Conservation (phyloP, 352 stramenopile genomes). For the Saprolegnia diclina region DNA sequence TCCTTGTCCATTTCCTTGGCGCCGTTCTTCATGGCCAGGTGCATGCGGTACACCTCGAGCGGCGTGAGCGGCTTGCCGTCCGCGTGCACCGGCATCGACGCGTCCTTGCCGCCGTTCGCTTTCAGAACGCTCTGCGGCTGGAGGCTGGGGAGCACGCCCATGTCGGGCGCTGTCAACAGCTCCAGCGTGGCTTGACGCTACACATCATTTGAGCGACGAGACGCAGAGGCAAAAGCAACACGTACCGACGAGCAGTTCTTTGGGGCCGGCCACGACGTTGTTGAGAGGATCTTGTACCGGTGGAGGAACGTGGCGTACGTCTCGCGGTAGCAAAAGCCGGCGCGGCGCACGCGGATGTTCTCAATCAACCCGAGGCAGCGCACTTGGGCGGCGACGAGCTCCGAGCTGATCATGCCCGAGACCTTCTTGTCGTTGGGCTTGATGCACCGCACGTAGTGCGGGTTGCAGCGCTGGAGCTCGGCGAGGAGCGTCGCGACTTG, state of each 20-base stretch:
- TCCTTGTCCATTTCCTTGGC: not conserved
- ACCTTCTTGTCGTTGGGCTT: slow-evolving; percentile 29
- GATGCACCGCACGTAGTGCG: slow-evolving; percentile 29
- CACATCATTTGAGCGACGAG: slow-evolving; percentile 2
- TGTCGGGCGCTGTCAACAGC: slow-evolving; percentile 52
- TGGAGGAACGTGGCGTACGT: slow-evolving; percentile 34
- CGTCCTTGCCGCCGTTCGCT: slow-evolving; percentile 30
- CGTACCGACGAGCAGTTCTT: slow-evolving; percentile 22
- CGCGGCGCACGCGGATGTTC: slow-evolving; percentile 36
- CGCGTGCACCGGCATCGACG: slow-evolving; percentile 32
- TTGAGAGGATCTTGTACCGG: slow-evolving; percentile 34
- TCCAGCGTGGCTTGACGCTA: slow-evolving; percentile 67
- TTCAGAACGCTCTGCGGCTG: slow-evolving; percentile 2
- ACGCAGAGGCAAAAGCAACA: not conserved
- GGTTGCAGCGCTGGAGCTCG: slow-evolving; percentile 24
- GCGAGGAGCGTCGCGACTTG: slow-evolving; percentile 19
- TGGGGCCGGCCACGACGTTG: slow-evolving; percentile 16
- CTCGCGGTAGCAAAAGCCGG: slow-evolving; percentile 35
- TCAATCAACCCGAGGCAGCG: slow-evolving; percentile 36
- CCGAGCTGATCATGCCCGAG: slow-evolving; percentile 30
- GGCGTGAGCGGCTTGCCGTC: slow-evolving; percentile 6
- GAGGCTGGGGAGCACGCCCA: slow-evolving; percentile 37
- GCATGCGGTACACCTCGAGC: slow-evolving; percentile 10
- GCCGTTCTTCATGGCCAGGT: slow-evolving; percentile 18
- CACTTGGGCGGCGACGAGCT: slow-evolving; percentile 28